Conservation (phyloP, 2,329 filamentous ascomycete genomes). For the Arthroderma sp. region DNA sequence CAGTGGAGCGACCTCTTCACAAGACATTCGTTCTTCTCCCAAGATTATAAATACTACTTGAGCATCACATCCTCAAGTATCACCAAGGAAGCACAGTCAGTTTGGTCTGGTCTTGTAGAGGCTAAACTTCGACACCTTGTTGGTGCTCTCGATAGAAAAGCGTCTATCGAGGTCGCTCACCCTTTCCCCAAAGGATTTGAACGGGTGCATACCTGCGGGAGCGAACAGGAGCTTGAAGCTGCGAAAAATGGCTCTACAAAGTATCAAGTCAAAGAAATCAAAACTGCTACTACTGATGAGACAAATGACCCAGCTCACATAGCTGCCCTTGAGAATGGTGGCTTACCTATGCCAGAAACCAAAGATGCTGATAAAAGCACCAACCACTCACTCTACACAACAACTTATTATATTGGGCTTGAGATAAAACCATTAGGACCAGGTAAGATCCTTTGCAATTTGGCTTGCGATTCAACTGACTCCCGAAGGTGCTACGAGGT, state of each 20-base stretch:
- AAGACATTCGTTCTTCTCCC: constrained; percentile 86
- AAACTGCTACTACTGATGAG: constrained; percentile 40
- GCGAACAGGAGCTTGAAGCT: constrained; percentile 47
- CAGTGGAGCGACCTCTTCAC: constrained; percentile 80
- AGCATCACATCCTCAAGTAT: constrained; percentile 72
- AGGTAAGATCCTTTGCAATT: constrained; percentile 40
- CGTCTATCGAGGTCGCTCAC: constrained; percentile 68
- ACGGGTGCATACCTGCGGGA: constrained; percentile 57
- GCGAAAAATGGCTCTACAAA: constrained; percentile 50
- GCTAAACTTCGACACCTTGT: constrained; percentile 85
- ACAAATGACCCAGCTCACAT: constrained; percentile 37
- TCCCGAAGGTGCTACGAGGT: constrained; percentile 30
- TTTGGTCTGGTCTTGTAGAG: constrained; percentile 85
- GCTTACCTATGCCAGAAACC: constrained; percentile 21
- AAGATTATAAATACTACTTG: constrained; percentile 90
- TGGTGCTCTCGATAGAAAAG: constrained; percentile 65
- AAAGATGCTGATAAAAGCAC: constrained; percentile 22
- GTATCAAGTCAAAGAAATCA: constrained; percentile 43
- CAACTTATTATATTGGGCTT: constrained; percentile 87
- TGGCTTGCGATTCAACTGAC: constrained; percentile 19
- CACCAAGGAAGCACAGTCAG: constrained; percentile 68
- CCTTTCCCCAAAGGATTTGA: constrained; percentile 91
- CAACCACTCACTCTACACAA: constrained; percentile 57
- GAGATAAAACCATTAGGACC: constrained; percentile 59
- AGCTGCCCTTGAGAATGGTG: constrained; percentile 34